Conservation (phyloP, 176 grass and related monocot species). For the Eragrostis nindensis region DNA sequence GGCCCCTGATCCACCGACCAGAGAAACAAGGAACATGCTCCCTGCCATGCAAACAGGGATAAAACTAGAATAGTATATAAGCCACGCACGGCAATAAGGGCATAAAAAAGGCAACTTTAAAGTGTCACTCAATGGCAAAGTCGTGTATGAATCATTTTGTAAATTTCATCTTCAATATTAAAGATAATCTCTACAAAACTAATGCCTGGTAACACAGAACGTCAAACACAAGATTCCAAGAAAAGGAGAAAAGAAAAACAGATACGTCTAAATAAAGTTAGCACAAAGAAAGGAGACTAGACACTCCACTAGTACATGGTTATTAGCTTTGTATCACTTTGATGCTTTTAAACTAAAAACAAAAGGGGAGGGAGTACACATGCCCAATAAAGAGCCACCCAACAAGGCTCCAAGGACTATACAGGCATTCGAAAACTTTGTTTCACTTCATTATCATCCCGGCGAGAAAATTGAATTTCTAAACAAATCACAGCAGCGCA, state of each 20-base stretch:
- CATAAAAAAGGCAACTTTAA: not conserved
- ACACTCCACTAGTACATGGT: not conserved
- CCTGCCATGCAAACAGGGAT: not conserved
- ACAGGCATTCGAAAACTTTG: not conserved
- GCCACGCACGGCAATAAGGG: not conserved
- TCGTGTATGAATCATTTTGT: not conserved
- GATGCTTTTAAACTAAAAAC: not conserved
- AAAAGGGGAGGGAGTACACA: not conserved
- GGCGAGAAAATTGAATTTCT: not conserved
- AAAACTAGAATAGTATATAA: not conserved
- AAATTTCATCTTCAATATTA: not conserved
- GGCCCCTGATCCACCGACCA: not conserved
- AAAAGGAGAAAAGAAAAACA: too few relatives aligned
- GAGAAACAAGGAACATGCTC: not conserved
- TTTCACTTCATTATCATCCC: not conserved
- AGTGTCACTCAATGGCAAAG: not conserved
- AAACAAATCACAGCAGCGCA: constrained; percentile 35
- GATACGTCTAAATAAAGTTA: not conserved
- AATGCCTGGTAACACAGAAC: not conserved
- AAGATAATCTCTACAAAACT: constrained; percentile 13
- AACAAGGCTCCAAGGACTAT: not conserved
- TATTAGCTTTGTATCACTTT: not conserved
- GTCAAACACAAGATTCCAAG: not conserved
- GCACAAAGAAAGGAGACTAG: not conserved
- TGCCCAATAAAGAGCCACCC: not conserved